A percentile compares a stretch with the other conserved stretches of the same genome.
Conservation (phyloP, 306 rosid genomes). For the Begonia loranthoides region DNA sequence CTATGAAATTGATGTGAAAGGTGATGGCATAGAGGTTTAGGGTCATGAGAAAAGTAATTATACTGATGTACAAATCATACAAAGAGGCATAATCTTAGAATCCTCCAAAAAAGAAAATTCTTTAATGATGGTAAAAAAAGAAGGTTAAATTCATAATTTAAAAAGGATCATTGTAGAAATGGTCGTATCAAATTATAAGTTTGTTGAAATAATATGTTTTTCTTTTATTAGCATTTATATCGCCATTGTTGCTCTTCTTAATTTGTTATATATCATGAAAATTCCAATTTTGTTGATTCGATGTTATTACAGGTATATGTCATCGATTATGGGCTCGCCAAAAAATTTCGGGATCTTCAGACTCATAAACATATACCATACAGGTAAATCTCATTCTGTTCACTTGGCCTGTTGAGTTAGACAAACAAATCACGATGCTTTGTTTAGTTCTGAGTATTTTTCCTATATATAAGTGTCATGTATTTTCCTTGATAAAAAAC, state of each 20-base stretch:
- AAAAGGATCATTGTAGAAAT: background rate
- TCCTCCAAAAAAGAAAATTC: background rate
- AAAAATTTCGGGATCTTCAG: constrained; percentile 94
- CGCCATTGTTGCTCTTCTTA: background rate
- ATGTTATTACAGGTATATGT: constrained; percentile 52
- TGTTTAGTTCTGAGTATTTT: background rate
- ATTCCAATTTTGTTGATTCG: background rate
- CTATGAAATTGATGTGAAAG: too few relatives aligned
- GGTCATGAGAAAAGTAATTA: too few relatives aligned
- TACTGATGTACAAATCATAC: too few relatives aligned
- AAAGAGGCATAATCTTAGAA: too few relatives aligned
- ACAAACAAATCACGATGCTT: background rate
- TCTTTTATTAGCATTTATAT: too few relatives aligned
- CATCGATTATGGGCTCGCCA: constrained; percentile 95
- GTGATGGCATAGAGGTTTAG: too few relatives aligned
- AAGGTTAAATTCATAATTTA: background rate
- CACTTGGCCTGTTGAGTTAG: background rate
- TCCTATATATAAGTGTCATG: too few relatives aligned
- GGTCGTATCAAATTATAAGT: background rate
- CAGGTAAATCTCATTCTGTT: constrained; percentile 34
- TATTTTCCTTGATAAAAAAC: too few relatives aligned
- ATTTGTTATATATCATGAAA: background rate
- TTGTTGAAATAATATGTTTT: background rate
- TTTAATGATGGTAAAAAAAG: background rate
- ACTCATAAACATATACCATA: constrained; percentile 96